phyloP scores from a whole-genome alignment of 139 green algal genomes.

The Asterochloris sp. region DNA sequence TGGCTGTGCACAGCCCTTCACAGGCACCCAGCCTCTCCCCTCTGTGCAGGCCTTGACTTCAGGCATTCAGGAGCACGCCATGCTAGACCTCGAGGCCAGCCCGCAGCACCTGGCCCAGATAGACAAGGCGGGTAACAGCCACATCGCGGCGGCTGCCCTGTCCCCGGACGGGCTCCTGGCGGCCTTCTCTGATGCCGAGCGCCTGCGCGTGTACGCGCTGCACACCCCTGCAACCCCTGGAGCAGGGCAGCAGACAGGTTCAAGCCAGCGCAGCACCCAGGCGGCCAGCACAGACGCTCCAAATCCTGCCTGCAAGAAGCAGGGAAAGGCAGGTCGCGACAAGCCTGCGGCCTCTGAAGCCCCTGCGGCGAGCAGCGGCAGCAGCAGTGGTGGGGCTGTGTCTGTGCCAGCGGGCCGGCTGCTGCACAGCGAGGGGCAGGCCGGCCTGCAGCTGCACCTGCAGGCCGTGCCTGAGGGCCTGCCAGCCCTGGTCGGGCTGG shows the following conservation, averaged over 20 bases:
- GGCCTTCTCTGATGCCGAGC: slow-evolving; percentile 50
- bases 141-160: slow-evolving; percentile 50
- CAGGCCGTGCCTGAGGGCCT: neutral
- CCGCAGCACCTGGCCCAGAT: slow-evolving; percentile 53
- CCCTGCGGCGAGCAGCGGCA: neutral
- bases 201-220: slow-evolving; percentile 47
- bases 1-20: neutral
- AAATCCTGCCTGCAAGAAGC: neutral
- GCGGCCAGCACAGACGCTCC: neutral
- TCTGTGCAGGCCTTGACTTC: neutral
- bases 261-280: neutral
- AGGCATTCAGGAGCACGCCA: slow-evolving; percentile 25
- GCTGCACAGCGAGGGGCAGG: neutral
- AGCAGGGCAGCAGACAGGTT: neutral
- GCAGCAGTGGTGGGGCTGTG: neutral
- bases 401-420: neutral
- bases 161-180: slow-evolving; percentile 61
- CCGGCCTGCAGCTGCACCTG: neutral
- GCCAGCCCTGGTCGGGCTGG: slow-evolving; percentile 24
- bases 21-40: no score
- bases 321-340: neutral
- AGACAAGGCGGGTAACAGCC: slow-evolving; percentile 21
- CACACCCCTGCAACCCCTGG: neutral
- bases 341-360: neutral
- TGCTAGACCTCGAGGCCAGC: slow-evolving; percentile 36